Conservation (phyloP, 2,329 filamentous ascomycete genomes). For the Byssothecium circinans region DNA sequence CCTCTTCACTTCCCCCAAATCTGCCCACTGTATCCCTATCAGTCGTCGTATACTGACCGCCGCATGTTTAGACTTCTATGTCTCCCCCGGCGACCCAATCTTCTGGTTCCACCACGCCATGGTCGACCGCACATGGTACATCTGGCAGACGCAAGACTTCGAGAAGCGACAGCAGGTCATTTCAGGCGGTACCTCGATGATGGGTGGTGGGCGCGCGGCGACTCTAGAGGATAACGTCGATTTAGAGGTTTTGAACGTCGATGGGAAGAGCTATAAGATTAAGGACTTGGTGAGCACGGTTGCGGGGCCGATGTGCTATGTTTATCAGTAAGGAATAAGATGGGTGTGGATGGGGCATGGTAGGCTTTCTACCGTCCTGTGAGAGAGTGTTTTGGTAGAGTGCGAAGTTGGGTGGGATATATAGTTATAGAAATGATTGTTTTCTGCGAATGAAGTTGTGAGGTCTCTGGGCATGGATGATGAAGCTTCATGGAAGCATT, state of each 20-base stretch:
- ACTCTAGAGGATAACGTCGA: conserved; percentile 41
- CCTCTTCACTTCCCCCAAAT: background rate
- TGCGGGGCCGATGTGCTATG: conserved; percentile 52
- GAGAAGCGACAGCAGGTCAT: conserved; percentile 46
- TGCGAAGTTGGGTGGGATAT: too few relatives aligned
- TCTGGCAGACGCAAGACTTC: conserved; percentile 53
- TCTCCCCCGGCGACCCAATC: conserved; percentile 49
- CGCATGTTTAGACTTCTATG: conserved; percentile 42
- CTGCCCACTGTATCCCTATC: too few relatives aligned
- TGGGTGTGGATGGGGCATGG: background rate
- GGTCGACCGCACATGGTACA: conserved; percentile 54
- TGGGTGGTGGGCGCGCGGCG: conserved; percentile 27
- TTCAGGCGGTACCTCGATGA: conserved; percentile 48
- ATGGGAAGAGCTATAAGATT: conserved; percentile 43
- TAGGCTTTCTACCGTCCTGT: too few relatives aligned
- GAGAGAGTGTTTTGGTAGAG: too few relatives aligned
- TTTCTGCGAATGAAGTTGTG: too few relatives aligned
- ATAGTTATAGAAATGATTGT: too few relatives aligned
- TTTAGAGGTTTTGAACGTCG: conserved; percentile 41
- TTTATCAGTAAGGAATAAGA: conserved; percentile 43
- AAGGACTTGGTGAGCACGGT: conserved; percentile 50
- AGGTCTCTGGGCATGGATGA: too few relatives aligned
- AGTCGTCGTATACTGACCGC: too few relatives aligned
- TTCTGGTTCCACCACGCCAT: conserved; percentile 55
- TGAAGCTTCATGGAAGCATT: too few relatives aligned